Evolutionary conservation across 2,329 filamentous ascomycete genomes (phyloP).

Genomic region (Phaeoacremonium minimum): DNA sequence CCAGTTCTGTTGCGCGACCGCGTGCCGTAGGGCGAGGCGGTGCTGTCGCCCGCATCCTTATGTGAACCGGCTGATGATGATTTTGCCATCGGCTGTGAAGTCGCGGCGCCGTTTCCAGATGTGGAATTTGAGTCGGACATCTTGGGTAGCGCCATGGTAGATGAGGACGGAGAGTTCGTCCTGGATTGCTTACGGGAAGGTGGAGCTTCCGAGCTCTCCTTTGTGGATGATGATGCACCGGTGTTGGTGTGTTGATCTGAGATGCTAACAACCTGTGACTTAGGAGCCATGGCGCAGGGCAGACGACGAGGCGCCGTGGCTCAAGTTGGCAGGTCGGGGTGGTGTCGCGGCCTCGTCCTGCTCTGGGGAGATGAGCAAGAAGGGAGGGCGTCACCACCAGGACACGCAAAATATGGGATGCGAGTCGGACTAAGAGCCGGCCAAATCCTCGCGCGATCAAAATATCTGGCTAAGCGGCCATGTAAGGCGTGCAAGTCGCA

Average conservation of each 20-base stretch:
- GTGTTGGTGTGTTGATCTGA: conserved; percentile 19
- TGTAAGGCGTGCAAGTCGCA: background rate
- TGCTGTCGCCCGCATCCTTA: conserved; percentile 47
- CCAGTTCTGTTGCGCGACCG: conserved; percentile 85
- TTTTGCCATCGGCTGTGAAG: conserved; percentile 42
- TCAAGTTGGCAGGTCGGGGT: background rate
- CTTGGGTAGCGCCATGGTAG: conserved; percentile 21
- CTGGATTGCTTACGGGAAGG: conserved; percentile 17
- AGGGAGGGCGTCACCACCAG: background rate
- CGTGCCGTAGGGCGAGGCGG: conserved; percentile 77
- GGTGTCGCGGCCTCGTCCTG: background rate
- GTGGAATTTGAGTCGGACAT: conserved; percentile 21
- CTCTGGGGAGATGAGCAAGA: background rate
- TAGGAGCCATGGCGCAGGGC: conserved; percentile 26
- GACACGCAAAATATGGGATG: background rate
- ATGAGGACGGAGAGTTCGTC: conserved; percentile 14
- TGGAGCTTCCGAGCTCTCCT: conserved; percentile 18
- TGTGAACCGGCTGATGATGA: conserved; percentile 37
- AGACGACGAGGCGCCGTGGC: background rate
- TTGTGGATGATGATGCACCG: conserved; percentile 18
- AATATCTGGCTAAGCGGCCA: background rate
- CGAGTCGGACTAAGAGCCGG: background rate
- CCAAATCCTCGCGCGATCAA: background rate
- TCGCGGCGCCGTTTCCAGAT: conserved; percentile 13
- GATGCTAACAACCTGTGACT: conserved; percentile 25